phyloP scores from a whole-genome alignment of 345 rosid species.

The Mangifera indica region DNA sequence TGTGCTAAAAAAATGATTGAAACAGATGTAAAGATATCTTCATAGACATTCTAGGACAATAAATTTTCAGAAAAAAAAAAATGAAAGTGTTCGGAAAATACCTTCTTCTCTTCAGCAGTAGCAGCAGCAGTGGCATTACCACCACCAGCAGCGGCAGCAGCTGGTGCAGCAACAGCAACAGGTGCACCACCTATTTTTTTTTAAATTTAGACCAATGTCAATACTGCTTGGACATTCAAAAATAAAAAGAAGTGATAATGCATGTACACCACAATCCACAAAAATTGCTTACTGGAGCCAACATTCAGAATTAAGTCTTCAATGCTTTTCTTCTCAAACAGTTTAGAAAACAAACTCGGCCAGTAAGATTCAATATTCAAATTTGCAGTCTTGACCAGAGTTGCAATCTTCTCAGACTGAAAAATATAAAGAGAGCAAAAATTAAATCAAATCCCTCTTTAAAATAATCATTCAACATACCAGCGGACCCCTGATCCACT shows the following conservation, averaged over 20 bases:
- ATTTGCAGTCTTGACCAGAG: constrained; percentile 10
- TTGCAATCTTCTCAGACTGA: constrained; percentile 26
- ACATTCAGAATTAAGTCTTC: constrained; percentile 13
- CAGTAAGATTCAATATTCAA: constrained; percentile 15
- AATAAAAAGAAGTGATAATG: not conserved
- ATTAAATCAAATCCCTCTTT: too few relatives aligned
- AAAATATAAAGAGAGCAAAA: not conserved
- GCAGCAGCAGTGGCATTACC: not conserved
- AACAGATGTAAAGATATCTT: too few relatives aligned
- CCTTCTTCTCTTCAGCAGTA: not conserved
- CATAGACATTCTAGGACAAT: not conserved
- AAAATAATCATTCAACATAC: too few relatives aligned
- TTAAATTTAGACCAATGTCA: not conserved
- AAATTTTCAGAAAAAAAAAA: not conserved
- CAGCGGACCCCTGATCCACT: too few relatives aligned
- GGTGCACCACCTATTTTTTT: constrained; percentile 2
- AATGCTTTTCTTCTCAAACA: constrained; percentile 16
- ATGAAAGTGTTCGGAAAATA: not conserved
- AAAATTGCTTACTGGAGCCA: not conserved
- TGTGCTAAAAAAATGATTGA: too few relatives aligned
- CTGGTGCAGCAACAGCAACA: constrained; percentile 1
- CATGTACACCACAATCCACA: not conserved
- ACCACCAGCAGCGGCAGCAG: not conserved
- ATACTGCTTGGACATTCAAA: too few relatives aligned
- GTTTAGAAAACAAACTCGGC: constrained; percentile 31